Evolutionary conservation across 2,329 filamentous ascomycete genomes (phyloP), one percentile per base, ranked within the genome.

Genomic region (Ustulina deusta): DNA sequence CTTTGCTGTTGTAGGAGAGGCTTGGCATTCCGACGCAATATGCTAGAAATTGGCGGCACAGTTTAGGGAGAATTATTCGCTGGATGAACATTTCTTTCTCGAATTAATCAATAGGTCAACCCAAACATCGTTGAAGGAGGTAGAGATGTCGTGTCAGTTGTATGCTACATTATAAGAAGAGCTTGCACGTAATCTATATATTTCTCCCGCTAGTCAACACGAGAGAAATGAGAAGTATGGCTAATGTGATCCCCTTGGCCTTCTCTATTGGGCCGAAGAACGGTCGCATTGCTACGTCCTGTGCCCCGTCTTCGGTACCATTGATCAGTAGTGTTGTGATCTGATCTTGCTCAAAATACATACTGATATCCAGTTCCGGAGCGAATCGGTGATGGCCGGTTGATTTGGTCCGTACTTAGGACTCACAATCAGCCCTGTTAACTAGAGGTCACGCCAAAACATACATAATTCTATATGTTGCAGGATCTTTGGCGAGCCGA

Each of bases 171-270:
- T 2, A 22, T 11, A 38, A 56, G 51, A 27, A 65, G 65, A 36
- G 57, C 29, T 34, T 22, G 52, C 13, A 67, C 6, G 38, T 75
- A 68, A 9, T 69, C 51, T 49, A 77, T 74, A 40, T 79, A 76
- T 59, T 71, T 74, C 61, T 75, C 71, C 2, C 73, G 70, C 27
- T 78, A 74, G 44, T 79, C 77, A 10, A 80, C 71, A 55, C 80
- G 77, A 11, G 75, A 72, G 32, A 80, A 75, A 60, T 81, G 79
- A 1, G 77, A 74, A 1, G 78, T 78, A 56, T 78, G 1, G 78
- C 76, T n/a, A 81, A 44, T 3, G 72, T 78, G 7, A 81, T 65
- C 80, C 77, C 81, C 63, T 79, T 78, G 1, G 74, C 77, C 36
- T 78, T 78, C n/a, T 65, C 34, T 29, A 81, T 80, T 20, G 74